Evolutionary conservation across 202 grass and related monocot genomes (phyloP).

Genomic region (Bolboschoenoplectus hybrid): DNA sequence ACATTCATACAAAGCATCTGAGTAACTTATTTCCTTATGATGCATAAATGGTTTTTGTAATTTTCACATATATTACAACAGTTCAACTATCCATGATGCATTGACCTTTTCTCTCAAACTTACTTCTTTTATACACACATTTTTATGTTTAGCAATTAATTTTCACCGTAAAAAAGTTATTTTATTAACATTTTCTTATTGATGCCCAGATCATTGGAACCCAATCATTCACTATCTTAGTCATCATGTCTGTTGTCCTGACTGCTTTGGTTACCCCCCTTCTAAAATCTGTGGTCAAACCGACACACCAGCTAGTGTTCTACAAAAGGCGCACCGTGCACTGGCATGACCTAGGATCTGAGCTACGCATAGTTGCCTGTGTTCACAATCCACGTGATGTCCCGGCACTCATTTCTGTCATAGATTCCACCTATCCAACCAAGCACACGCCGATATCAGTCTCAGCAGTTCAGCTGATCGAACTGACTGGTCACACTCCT

Average conservation of each 20-base stretch:
- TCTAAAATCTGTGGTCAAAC: conserved; percentile 57
- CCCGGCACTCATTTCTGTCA: conserved; percentile 42
- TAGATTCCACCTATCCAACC: conserved; percentile 55
- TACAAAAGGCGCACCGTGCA: conserved; percentile 67
- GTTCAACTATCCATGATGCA: background rate
- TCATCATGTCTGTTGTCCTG: conserved; percentile 62
- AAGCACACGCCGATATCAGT: conserved; percentile 46
- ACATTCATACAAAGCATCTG: background rate
- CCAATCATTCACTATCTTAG: conserved; percentile 67
- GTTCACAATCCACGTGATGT: conserved; percentile 60
- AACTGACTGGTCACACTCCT: conserved; percentile 65
- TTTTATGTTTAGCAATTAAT: background rate
- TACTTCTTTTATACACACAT: background rate
- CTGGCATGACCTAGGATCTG: conserved; percentile 54
- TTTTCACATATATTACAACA: background rate
- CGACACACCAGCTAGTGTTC: conserved; percentile 49
- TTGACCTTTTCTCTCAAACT: background rate
- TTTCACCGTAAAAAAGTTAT: background rate
- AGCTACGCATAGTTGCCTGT: conserved; percentile 64
- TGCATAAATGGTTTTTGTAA: background rate
- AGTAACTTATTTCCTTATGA: background rate
- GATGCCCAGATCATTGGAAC: conserved; percentile 45
- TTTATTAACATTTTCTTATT: background rate
- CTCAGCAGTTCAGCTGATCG: conserved; percentile 65
- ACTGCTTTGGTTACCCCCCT: conserved; percentile 59